Base-by-base conservation (phyloP, 805 yeast species). In the Saturnispora hagleri region DNA sequence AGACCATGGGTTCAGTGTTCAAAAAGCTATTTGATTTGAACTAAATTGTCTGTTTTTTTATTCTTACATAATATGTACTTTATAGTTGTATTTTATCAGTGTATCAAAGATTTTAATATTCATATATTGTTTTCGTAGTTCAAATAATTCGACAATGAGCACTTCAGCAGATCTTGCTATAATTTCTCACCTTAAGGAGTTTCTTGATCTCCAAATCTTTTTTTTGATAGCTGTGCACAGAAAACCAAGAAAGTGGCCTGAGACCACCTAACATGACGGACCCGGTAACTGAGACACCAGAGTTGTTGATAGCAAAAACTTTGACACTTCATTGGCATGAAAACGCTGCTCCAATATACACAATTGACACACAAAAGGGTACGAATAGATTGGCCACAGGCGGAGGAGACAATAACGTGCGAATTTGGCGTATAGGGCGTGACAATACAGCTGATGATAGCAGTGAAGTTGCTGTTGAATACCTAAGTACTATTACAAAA, bases 331-430 rank as follows among this genome's bases (percentile, higher is more conserved):
- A 82, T 61, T 82, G 89, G 89, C 89, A 82, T 60, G 83, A 86
- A 53, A 84, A 81, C 52, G 81, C 79, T 42, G 81, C 80, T 59
- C 91, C 95, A 0, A 82, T 86, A 2, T 86, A 86, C 61, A 75
- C 83, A 18, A 74, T 82, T 2, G 77, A 78, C 53, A 80, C 82
- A 62, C 90, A 85, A 62, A 82, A 82, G 1, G 56, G 58, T 40
- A 40, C 42, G 7, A 38, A 47, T 18, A 24, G 54, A 12, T 69
- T 91, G 35, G 91, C 84, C 3, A 91, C 98, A 0, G 96, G 89
- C 0, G 98, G 98, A 24, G 97, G 97, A 42, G 99, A 93, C 66
- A 86, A 85, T 63, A 86, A 87, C 59, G 84, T 89, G n/a, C 73
- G 97, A 48, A 58, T 69, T 26, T 69, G 73, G 73, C 57, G 59